A percentile compares a stretch with the other conserved stretches of the same genome.
Evolutionary conservation across 345 rosid species (phyloP).

Genomic region (Arabis hirsuta): DNA sequence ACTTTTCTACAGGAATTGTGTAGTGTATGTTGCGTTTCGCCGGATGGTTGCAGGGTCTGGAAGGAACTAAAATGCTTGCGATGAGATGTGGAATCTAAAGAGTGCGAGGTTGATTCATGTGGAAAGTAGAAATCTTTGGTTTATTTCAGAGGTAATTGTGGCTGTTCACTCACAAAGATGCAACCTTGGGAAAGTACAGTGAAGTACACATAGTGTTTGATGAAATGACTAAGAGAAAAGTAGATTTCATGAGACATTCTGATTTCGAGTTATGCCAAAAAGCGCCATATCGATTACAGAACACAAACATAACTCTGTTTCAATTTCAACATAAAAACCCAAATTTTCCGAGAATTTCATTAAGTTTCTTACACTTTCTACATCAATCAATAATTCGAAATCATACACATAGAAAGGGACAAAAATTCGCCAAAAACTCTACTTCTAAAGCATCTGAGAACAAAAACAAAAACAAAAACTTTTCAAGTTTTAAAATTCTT

Average conservation of each 20-base stretch:
- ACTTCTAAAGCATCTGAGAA: background rate
- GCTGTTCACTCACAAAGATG: background rate
- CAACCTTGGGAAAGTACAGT: slow-evolving; percentile 43
- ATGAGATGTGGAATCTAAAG: slow-evolving; percentile 17
- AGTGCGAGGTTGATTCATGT: slow-evolving; percentile 48
- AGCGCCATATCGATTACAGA: too few species aligned
- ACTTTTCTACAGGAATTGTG: slow-evolving; percentile 50
- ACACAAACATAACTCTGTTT: too few species aligned
- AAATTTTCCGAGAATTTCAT: too few species aligned
- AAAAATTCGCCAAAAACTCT: background rate
- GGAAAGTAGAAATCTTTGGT: slow-evolving; percentile 48
- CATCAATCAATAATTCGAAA: background rate
- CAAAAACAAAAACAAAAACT: background rate
- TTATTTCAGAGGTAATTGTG: slow-evolving; percentile 38
- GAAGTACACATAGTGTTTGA: slow-evolving; percentile 52
- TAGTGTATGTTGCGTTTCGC: slow-evolving; percentile 37
- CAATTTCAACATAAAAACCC: too few species aligned
- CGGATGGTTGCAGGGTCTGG: slow-evolving; percentile 62
- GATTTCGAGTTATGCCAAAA: slow-evolving; percentile 23
- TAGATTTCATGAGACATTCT: slow-evolving; percentile 53
- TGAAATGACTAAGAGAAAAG: slow-evolving; percentile 54
- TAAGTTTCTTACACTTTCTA: too few species aligned
- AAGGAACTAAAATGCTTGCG: slow-evolving; percentile 49
- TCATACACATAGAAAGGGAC: background rate
- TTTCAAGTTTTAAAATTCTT: slow-evolving; percentile 56